Percentiles rank a stretch among this genome's conserved stretches.
Evolutionary conservation across 495 filamentous ascomycete species (phyloP).

Genomic region (Daldinia loculata): DNA sequence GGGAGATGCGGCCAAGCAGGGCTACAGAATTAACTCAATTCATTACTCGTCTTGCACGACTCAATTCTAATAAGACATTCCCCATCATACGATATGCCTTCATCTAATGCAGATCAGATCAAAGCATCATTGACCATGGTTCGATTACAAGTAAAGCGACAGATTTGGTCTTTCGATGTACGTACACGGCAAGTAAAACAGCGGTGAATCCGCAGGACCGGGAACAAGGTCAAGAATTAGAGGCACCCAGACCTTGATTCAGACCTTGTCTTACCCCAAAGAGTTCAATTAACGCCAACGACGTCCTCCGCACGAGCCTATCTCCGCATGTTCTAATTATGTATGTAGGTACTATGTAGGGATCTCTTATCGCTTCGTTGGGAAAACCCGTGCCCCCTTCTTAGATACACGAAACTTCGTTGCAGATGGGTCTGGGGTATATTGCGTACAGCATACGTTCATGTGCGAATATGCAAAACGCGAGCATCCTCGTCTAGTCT

Average conservation of each 20-base stretch:
- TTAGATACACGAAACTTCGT: background rate
- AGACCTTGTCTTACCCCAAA: slow-evolving; percentile 2
- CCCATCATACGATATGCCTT: slow-evolving; percentile 18
- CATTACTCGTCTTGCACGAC: slow-evolving; percentile 7
- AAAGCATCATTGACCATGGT: slow-evolving; percentile 8
- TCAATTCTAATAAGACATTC: background rate
- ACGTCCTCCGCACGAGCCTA: background rate
- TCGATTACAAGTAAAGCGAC: background rate
- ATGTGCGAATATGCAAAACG: background rate
- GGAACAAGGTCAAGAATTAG: slow-evolving; percentile 15
- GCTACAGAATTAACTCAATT: slow-evolving; percentile 1
- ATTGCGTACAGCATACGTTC: background rate
- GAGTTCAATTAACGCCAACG: slow-evolving; percentile 13
- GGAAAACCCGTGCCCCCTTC: background rate
- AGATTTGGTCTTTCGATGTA: background rate
- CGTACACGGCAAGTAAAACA: slow-evolving; percentile 12
- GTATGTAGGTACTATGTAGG: slow-evolving; percentile 7
- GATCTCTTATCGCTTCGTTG: background rate
- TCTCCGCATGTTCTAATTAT: slow-evolving; percentile 14
- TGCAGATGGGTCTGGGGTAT: slow-evolving; percentile 18
- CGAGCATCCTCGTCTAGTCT: background rate
- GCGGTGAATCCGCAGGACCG: slow-evolving; percentile 32
- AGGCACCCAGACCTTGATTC: slow-evolving; percentile 7
- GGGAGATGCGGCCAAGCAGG: slow-evolving; percentile 15
- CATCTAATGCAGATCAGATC: background rate